These are phyloP conservation scores for Friedmanniomyces simplex DNA, from an alignment of 495 filamentous ascomycete species.

Conservation along the genomic window DNA sequence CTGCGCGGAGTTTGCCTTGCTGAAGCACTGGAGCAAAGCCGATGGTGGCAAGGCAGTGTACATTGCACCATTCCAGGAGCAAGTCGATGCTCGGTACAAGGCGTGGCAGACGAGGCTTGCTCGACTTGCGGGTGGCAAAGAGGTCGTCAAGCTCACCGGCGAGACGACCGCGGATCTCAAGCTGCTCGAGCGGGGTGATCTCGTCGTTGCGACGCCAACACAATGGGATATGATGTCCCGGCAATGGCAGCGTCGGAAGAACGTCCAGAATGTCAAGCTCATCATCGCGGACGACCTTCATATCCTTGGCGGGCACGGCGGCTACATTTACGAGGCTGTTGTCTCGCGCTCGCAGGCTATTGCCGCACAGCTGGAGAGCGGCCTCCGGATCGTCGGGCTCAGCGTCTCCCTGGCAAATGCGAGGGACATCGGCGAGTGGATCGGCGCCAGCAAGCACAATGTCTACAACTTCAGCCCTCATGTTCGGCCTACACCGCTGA, in stretches of 20 bases:
- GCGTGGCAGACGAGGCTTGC: constrained; percentile 76
- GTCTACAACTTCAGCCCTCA: constrained; percentile 98
- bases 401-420: constrained; percentile 90
- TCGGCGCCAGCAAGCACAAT: constrained; percentile 95
- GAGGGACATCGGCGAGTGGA: constrained; percentile 94
- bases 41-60: constrained; percentile 76
- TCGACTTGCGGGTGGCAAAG: constrained; percentile 70
- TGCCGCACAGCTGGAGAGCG: constrained; percentile 70
- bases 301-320: constrained; percentile 80
- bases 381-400: constrained; percentile 79
- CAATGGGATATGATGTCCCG: constrained; percentile 96
- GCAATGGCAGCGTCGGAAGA: constrained; percentile 92
- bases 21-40: constrained; percentile 72
- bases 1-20: constrained; percentile 85
- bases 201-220: constrained; percentile 81
- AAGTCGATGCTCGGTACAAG: constrained; percentile 66
- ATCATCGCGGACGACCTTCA: constrained; percentile 97
- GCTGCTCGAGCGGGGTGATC: constrained; percentile 75
- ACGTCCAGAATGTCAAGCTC: constrained; percentile 78
- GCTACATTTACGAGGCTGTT: constrained; percentile 89
- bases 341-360: constrained; percentile 98
- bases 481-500: constrained; percentile 73
- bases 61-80: constrained; percentile 90
- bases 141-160: constrained; percentile 86
- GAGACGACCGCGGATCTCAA: constrained; percentile 89